phyloP scores from a whole-genome alignment of 331 rosid species.

The Quercus lobata region DNA sequence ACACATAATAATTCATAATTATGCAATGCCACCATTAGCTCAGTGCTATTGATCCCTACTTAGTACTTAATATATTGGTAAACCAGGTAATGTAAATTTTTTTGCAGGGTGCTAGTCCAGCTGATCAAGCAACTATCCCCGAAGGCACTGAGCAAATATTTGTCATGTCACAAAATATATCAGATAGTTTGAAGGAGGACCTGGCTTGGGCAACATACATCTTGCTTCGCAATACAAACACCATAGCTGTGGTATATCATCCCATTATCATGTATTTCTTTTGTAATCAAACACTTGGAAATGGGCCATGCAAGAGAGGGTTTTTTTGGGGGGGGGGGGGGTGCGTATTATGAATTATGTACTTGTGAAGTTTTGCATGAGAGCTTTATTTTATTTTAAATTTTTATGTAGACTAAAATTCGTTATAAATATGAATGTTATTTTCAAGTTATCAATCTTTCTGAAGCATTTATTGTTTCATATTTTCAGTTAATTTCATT shows the following conservation, averaged over 20 bases:
- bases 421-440: not conserved
- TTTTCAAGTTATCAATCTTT: not conserved
- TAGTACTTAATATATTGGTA: not conserved
- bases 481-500: conserved; percentile 58
- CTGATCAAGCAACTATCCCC: conserved; percentile 61
- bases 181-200: conserved; percentile 60
- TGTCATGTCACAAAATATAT: conserved; percentile 53
- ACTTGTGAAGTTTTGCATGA: not conserved
- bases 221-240: conserved; percentile 72
- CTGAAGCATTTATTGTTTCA: conserved; percentile 12
- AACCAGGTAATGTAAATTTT: not conserved
- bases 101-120: conserved; percentile 69
- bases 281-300: not conserved
- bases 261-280: not conserved
- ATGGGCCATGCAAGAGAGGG: not conserved
- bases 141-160: conserved; percentile 72
- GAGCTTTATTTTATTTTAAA: not conserved
- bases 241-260: conserved; percentile 54
- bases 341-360: not conserved
- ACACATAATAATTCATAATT: not conserved
- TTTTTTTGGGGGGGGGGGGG: not conserved
- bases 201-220: conserved; percentile 88
- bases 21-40: not conserved
- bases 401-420: not conserved
- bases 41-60: not conserved